Evolutionary conservation across 192 early-diverging fungal genomes (phyloP).

Genomic region (Pilobolus umbonatus): DNA sequence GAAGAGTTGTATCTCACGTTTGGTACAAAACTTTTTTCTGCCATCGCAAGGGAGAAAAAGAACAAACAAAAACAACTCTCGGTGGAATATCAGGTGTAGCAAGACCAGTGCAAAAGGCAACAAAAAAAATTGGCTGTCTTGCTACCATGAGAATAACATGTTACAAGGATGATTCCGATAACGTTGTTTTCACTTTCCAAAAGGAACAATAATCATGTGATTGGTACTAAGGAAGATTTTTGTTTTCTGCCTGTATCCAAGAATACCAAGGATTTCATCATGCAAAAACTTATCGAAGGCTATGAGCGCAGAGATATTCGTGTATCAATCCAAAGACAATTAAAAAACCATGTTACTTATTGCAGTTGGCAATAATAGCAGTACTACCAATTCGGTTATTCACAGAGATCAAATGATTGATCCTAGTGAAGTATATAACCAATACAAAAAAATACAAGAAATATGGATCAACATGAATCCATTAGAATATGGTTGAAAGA

Average conservation of each 20-base stretch:
- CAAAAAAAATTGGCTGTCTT: not conserved
- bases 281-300: not conserved
- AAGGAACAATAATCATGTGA: slow-evolving; percentile 2
- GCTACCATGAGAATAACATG: not conserved
- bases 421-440: not conserved
- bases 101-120: not conserved
- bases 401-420: not conserved
- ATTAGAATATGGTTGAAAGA: not conserved
- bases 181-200: not conserved
- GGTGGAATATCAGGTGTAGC: not conserved
- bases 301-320: slow-evolving; percentile 1
- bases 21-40: slow-evolving; percentile 1
- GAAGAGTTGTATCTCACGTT: not conserved
- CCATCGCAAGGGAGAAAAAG: not conserved
- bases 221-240: slow-evolving; percentile 1
- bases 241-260: not conserved
- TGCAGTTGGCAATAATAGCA: not conserved
- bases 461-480: not conserved
- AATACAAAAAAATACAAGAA: slow-evolving; percentile 1
- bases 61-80: not conserved
- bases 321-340: not conserved
- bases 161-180: not conserved
- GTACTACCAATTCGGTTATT: not conserved
- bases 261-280: not conserved
- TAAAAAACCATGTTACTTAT: not conserved